A percentile compares a stretch with the other conserved stretches of the same genome.
Conservation (phyloP, 768 basidiomycete genomes). For the Boletus reticuloceps region DNA sequence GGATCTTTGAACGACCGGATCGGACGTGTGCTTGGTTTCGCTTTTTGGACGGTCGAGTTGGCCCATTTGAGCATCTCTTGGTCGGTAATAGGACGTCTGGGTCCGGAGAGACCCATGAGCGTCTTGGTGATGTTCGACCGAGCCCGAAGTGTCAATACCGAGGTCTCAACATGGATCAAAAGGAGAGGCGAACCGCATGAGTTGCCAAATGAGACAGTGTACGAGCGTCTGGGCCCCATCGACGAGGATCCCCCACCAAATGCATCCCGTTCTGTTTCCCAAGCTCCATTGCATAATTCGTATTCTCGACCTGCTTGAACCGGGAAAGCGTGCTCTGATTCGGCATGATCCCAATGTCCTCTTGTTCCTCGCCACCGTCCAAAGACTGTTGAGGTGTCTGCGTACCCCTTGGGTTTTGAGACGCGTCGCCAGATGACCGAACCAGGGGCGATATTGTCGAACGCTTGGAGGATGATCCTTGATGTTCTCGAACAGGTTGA, state of each 20-base stretch:
- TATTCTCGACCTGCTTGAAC: slow-evolving; percentile 98
- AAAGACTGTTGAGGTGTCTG: slow-evolving; percentile 38
- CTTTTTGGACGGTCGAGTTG: slow-evolving; percentile 79
- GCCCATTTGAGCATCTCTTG: slow-evolving; percentile 96
- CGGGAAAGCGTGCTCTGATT: slow-evolving; percentile 84
- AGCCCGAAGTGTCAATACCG: neutral
- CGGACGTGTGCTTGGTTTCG: slow-evolving; percentile 51
- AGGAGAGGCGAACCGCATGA: slow-evolving; percentile 72
- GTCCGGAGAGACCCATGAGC: slow-evolving; percentile 64
- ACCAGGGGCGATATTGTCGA: slow-evolving; percentile 92
- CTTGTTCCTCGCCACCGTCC: slow-evolving; percentile 60
- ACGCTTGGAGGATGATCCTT: slow-evolving; percentile 89
- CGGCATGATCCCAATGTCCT: slow-evolving; percentile 78
- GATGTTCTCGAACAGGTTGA: slow-evolving; percentile 95
- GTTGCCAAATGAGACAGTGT: slow-evolving; percentile 95
- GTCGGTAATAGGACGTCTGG: slow-evolving; percentile 85
- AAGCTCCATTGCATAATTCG: slow-evolving; percentile 93
- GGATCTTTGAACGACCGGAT: slow-evolving; percentile 97
- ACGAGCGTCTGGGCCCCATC: slow-evolving; percentile 92
- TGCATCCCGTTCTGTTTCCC: slow-evolving; percentile 93
- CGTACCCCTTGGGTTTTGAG: slow-evolving; percentile 77
- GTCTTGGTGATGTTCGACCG: slow-evolving; percentile 92
- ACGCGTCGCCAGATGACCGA: slow-evolving; percentile 94
- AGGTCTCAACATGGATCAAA: no score
- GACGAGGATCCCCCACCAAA: slow-evolving; percentile 94